phyloP scores from a whole-genome alignment of 345 rosid genomes.

The Mangifera indica region DNA sequence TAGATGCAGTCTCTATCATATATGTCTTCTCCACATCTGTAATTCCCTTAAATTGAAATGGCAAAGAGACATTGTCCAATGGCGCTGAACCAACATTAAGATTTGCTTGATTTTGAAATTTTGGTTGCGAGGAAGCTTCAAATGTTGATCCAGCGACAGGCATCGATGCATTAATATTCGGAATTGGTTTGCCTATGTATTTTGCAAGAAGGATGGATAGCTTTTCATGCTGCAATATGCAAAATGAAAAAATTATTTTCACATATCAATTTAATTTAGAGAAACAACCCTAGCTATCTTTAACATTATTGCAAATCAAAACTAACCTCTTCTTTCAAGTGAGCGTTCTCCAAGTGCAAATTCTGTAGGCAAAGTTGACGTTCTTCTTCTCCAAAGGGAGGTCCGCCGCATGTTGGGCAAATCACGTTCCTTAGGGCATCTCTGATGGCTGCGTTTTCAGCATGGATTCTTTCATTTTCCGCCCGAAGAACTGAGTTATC shows the following conservation, averaged over 20 bases:
- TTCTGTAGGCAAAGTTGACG: slow-evolving; percentile 35
- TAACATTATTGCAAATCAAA: neutral
- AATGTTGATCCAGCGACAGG: slow-evolving; percentile 13
- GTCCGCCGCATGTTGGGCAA: slow-evolving; percentile 75
- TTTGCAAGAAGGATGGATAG: slow-evolving; percentile 34
- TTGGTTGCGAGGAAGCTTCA: slow-evolving; percentile 5
- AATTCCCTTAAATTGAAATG: slow-evolving; percentile 13
- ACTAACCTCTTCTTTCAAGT: slow-evolving; percentile 51
- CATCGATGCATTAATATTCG: slow-evolving; percentile 16
- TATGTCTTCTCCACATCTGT: slow-evolving; percentile 35
- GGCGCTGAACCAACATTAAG: slow-evolving; percentile 9
- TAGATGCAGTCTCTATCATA: slow-evolving; percentile 42
- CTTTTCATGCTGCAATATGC: slow-evolving; percentile 41
- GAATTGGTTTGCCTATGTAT: slow-evolving; percentile 36
- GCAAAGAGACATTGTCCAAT: neutral
- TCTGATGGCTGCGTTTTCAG: slow-evolving; percentile 48
- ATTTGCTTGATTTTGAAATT: slow-evolving; percentile 7
- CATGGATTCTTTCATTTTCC: slow-evolving; percentile 52
- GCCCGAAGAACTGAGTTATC: slow-evolving; percentile 50
- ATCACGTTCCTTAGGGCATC: slow-evolving; percentile 53
- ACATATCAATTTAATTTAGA: neutral
- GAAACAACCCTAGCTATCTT: neutral
- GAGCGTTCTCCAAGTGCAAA: slow-evolving; percentile 47
- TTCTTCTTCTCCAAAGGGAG: slow-evolving; percentile 48
- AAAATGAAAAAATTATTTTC: neutral